phyloP scores from a whole-genome alignment of 2,329 filamentous ascomycete species.

The Microthyrium microscopicum region DNA sequence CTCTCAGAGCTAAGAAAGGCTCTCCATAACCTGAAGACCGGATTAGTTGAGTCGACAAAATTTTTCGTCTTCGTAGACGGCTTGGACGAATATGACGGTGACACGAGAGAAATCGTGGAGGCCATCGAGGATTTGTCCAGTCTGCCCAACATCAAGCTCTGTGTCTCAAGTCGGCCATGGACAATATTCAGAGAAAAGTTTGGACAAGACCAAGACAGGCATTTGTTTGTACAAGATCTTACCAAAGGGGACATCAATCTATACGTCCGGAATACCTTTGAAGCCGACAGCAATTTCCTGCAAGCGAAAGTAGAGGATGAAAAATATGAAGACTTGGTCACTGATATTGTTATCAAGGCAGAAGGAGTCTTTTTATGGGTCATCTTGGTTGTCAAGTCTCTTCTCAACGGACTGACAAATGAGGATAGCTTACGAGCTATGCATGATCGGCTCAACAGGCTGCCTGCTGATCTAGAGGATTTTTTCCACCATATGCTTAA shows the following conservation, averaged over 20 bases:
- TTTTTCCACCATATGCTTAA: conserved; percentile 9
- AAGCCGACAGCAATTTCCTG: background rate
- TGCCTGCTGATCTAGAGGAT: conserved; percentile 8
- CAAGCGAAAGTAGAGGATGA: background rate
- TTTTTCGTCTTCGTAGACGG: background rate
- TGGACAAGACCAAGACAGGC: background rate
- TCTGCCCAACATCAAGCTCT: conserved; percentile 17
- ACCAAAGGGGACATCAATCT: background rate
- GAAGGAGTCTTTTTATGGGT: conserved; percentile 11
- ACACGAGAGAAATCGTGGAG: conserved; percentile 6
- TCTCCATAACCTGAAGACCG: background rate
- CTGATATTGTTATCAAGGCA: conserved; percentile 9
- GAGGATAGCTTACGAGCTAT: conserved; percentile 1
- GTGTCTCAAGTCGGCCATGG: conserved; percentile 15
- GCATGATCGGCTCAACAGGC: background rate
- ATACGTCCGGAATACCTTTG: background rate
- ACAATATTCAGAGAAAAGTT: conserved; percentile 8
- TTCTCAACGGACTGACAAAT: conserved; percentile 7
- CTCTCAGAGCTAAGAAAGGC: background rate
- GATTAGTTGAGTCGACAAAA: background rate
- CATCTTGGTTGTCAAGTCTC: conserved; percentile 8
- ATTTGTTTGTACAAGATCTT: background rate
- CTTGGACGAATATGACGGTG: background rate
- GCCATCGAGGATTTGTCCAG: conserved; percentile 11
- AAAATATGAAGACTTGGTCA: conserved; percentile 8